These are phyloP conservation scores for Kodamaea plutei DNA, from an alignment of 1,139 yeast genomes.

Conservation along the genomic window DNA sequence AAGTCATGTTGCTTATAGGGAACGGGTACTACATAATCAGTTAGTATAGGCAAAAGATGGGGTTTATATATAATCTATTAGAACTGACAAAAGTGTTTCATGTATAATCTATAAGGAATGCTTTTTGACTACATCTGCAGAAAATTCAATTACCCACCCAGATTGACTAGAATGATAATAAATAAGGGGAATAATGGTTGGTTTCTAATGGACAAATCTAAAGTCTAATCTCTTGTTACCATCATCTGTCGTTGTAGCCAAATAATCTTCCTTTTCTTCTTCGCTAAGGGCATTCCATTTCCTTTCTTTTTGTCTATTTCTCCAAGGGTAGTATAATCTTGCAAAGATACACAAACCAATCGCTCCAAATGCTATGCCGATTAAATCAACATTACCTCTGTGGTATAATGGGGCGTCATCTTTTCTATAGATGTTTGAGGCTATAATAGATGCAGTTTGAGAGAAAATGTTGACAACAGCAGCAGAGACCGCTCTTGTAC, in stretches of 20 bases:
- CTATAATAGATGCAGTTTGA: conserved; percentile 16
- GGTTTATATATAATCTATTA: too few species aligned
- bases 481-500: conserved; percentile 21
- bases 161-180: too few species aligned
- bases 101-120: too few species aligned
- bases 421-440: conserved; percentile 22
- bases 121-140: too few species aligned
- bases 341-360: conserved; percentile 14
- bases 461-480: conserved; percentile 22
- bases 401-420: conserved; percentile 27
- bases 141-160: too few species aligned
- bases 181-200: too few species aligned
- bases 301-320: conserved; percentile 12
- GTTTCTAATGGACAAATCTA: conserved; percentile 12
- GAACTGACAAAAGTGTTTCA: too few species aligned
- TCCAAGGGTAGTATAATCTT: conserved; percentile 13
- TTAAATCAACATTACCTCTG: conserved; percentile 23
- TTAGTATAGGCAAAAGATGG: too few species aligned
- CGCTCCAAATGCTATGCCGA: conserved; percentile 19
- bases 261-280: conserved; percentile 13
- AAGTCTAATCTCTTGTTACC: conserved; percentile 20
- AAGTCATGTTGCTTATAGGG: too few species aligned
- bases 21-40: too few species aligned
- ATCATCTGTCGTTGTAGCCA: conserved; percentile 10
- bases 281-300: conserved; percentile 13